Conservation (phyloP, 176 grass and related monocot species). For the Juncus inflexus region DNA sequence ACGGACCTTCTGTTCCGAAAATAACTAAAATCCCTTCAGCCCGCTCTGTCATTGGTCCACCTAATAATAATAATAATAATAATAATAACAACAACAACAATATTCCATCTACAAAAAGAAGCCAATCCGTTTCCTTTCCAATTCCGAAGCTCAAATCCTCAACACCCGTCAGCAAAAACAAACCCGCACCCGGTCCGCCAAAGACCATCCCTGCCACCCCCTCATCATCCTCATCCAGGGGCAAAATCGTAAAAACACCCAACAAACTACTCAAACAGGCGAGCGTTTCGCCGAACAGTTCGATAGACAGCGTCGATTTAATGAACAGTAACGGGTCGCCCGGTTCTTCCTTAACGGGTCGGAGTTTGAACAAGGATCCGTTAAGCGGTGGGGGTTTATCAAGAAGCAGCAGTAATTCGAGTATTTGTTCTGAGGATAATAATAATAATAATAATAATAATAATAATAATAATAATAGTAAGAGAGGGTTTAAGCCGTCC, state of each 20-base stretch:
- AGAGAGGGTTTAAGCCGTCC: slow-evolving; percentile 53
- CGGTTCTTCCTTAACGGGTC: slow-evolving; percentile 15
- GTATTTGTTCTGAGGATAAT: slow-evolving; percentile 21
- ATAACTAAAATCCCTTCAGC: slow-evolving; percentile 29
- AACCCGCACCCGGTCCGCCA: slow-evolving; percentile 21
- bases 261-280: slow-evolving; percentile 15
- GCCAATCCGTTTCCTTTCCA: slow-evolving; percentile 9
- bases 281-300: slow-evolving; percentile 51
- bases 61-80: background rate
- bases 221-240: slow-evolving; percentile 34
- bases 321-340: slow-evolving; percentile 24
- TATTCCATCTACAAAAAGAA: slow-evolving; percentile 14
- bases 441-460: background rate
- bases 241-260: slow-evolving; percentile 14
- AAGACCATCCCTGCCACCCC: slow-evolving; percentile 20
- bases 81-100: too few relatives aligned
- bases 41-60: slow-evolving; percentile 15
- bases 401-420: slow-evolving; percentile 33
- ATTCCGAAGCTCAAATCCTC: slow-evolving; percentile 35
- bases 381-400: slow-evolving; percentile 15
- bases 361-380: slow-evolving; percentile 13
- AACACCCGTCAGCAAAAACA: slow-evolving; percentile 33
- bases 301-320: slow-evolving; percentile 70
- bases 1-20: slow-evolving; percentile 32
- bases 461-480: too few relatives aligned